Base-by-base conservation (phyloP, 2,329 filamentous ascomycete species). In the Leptographium wingfieldii region DNA sequence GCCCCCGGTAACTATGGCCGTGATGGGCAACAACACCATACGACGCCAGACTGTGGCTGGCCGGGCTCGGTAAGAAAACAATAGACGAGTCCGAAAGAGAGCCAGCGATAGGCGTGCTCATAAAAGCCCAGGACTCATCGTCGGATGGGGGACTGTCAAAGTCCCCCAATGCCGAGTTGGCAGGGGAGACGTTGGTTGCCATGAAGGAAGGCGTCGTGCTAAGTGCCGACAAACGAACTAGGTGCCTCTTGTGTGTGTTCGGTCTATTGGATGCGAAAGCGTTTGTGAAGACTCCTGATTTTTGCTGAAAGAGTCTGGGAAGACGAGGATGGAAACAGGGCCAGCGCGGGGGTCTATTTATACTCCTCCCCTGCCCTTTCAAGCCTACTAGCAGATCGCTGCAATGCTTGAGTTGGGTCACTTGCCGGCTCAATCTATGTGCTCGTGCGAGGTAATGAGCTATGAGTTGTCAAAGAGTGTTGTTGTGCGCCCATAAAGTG, bases 1-100 rank as follows among this genome's bases (percentile, higher is more conserved):
- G 19, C 69, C 71, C 38, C 65, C 65, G 59, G 14, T 57, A 43
- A 65, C 67, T 68, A 19, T 68, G 65, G 49, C 55, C 60, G 7
- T 25, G 33, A 11, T 11, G 61, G 63, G 74, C 72, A 55, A 81
- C 68, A 52, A 81, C 68, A 14, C 72, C 73, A 69, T 76, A 82
- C 27, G 79, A 79, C 46, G 73, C 74, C 64, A 82, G 68, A 61
- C 79, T 81, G 16, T 75, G 73, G 64, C 74, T 79, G 12, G 74
- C 74, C 5, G 80, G 79, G 63, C 80, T 80, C 31, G 76, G 73
- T 22, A 78, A 69, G 62, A 80, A 77, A 22, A 72, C 74, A 11
- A 74, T 69, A 1, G 64, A 63, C 0, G 75, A 76, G 0, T 69
- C 73, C 0, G 73, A 65, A 3, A 66, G 70, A 19, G 72, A 73